Conservation (phyloP, 116 monocot genomes). For the Posidonia oceanica region DNA sequence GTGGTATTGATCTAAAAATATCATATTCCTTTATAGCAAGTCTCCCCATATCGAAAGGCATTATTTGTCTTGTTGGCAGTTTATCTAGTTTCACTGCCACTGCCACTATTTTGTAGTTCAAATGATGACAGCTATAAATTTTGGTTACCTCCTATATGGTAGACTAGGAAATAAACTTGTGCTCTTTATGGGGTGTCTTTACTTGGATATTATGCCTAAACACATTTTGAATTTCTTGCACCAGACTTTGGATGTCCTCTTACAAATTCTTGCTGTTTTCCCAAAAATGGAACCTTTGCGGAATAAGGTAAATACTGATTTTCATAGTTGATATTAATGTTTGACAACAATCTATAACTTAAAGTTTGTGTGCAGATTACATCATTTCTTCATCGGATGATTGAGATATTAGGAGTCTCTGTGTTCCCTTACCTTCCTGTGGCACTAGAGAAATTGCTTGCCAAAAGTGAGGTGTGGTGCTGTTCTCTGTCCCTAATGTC, state of each 20-base stretch:
- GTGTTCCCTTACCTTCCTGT: constrained; percentile 68
- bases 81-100: no score
- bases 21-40: no score
- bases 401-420: constrained; percentile 63
- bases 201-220: not conserved
- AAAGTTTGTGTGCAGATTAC: constrained; percentile 34
- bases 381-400: constrained; percentile 92
- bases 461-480: constrained; percentile 56
- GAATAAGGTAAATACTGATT: constrained; percentile 37
- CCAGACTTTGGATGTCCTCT: constrained; percentile 73
- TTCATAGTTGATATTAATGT: not conserved
- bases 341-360: not conserved
- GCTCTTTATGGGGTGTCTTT: no score
- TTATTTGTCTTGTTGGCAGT: no score
- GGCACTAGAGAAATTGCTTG: constrained; percentile 68
- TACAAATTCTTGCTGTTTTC: constrained; percentile 53
- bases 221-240: not conserved
- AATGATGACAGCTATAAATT: no score
- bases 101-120: no score
- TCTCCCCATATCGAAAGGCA: no score
- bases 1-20: no score
- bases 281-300: constrained; percentile 66
- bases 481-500: not conserved
- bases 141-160: no score
- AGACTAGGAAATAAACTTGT: no score